phyloP scores from a whole-genome alignment of 1,284 basidiomycete species.

The Apiotrichum siamense region DNA sequence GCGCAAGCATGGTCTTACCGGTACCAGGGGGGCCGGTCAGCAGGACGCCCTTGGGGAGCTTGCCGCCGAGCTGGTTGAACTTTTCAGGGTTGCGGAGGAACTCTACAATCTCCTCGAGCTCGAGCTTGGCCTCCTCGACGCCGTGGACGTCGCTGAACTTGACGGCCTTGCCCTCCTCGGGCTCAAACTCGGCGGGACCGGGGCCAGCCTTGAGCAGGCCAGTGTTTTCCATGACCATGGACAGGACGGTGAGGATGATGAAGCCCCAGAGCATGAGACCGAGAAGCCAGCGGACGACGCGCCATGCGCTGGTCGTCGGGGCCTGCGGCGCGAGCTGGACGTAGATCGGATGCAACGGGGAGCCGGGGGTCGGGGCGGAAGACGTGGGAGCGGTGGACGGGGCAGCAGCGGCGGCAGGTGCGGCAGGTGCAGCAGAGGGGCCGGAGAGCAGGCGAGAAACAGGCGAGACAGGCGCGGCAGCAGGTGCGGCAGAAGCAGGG shows the following conservation, averaged over 20 bases:
- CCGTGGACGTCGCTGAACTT: slow-evolving; percentile 91
- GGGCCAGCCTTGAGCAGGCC: slow-evolving; percentile 83
- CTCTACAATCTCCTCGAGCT: slow-evolving; percentile 85
- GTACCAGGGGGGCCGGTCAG: slow-evolving; percentile 83
- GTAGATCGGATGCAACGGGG: slow-evolving; percentile 40
- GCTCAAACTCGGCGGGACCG: slow-evolving; percentile 52
- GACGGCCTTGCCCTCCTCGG: slow-evolving; percentile 62
- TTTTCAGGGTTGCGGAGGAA: slow-evolving; percentile 82
- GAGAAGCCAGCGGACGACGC: slow-evolving; percentile 32
- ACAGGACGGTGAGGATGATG: slow-evolving; percentile 67
- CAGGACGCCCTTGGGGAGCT: slow-evolving; percentile 83
- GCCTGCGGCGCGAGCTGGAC: slow-evolving; percentile 41
- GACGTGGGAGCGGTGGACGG: slow-evolving; percentile 18
- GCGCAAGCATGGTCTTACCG: slow-evolving; percentile 92
- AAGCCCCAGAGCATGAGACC: slow-evolving; percentile 37
- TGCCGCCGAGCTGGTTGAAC: slow-evolving; percentile 82
- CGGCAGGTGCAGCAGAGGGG: slow-evolving; percentile 1
- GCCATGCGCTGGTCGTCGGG: slow-evolving; percentile 27
- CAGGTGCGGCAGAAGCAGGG: slow-evolving; percentile 44
- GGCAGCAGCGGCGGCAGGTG: slow-evolving; percentile 34
- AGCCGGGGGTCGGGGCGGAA: slow-evolving; percentile 20
- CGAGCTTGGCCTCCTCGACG: slow-evolving; percentile 87
- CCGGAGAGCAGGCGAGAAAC: too few relatives aligned
- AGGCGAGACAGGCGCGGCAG: background rate
- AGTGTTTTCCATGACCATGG: slow-evolving; percentile 83